phyloP scores from a whole-genome alignment of 371 early-diverging fungal genomes.

The Parasitella parasitica region DNA sequence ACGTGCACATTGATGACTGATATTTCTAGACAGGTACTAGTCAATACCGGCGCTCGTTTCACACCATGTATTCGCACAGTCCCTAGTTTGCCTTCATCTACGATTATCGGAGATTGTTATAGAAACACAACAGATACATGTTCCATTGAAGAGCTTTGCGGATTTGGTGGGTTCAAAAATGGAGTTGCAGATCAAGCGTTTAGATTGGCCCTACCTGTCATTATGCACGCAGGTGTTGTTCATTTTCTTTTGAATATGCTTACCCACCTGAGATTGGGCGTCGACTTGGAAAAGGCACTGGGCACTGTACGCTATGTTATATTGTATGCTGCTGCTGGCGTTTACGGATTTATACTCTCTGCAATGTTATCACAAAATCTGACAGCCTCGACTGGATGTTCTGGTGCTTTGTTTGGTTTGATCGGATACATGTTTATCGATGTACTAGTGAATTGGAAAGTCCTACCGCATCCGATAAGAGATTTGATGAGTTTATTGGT shows the following conservation, averaged over 20 bases:
- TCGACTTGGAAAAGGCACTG: constrained; percentile 72
- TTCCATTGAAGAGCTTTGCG: constrained; percentile 55
- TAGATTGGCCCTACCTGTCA: constrained; percentile 82
- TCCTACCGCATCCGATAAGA: constrained; percentile 62
- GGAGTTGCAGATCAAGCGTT: constrained; percentile 71
- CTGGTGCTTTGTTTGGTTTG: constrained; percentile 83
- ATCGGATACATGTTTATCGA: constrained; percentile 82
- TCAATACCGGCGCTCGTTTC: constrained; percentile 60
- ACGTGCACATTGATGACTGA: neutral
- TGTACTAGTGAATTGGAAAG: constrained; percentile 76
- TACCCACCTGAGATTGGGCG: constrained; percentile 71
- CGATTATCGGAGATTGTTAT: constrained; percentile 25
- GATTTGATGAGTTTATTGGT: constrained; percentile 72
- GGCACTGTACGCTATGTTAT: constrained; percentile 73
- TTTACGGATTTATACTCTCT: constrained; percentile 82
- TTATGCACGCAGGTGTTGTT: constrained; percentile 83
- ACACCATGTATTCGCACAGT: constrained; percentile 61
- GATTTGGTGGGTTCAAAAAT: constrained; percentile 43
- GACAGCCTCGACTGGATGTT: constrained; percentile 75
- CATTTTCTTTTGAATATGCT: constrained; percentile 79
- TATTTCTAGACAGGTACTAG: constrained; percentile 39
- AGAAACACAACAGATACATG: constrained; percentile 33
- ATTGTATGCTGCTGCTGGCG: constrained; percentile 77
- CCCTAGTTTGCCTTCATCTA: constrained; percentile 25
- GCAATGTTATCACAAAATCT: constrained; percentile 59